Evolutionary conservation across 257 asterid species (phyloP).

Genomic region (Paraleonurus japonicus): DNA sequence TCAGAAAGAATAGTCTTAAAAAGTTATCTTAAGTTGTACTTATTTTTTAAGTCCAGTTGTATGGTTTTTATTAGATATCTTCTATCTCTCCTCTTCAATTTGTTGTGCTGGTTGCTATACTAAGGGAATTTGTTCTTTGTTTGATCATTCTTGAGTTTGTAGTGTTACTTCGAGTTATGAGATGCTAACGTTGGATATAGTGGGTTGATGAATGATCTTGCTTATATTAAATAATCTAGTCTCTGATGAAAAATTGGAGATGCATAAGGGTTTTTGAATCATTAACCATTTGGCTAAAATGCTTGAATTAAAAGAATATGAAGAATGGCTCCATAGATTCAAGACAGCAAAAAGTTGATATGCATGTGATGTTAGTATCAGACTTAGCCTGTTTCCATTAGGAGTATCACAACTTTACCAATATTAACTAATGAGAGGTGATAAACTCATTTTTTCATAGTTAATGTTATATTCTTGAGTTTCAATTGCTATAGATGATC

Average conservation of each 20-base stretch:
- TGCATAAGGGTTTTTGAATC: constrained; percentile 1
- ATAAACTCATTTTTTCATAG: neutral
- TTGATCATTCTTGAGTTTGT: neutral
- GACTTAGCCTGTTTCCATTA: neutral
- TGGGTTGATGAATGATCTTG: neutral
- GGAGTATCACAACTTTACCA: neutral
- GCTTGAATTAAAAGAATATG: neutral
- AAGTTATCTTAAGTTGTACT: neutral
- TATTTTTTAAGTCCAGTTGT: neutral
- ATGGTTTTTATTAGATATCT: neutral
- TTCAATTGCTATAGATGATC: constrained; percentile 15
- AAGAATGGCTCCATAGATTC: neutral
- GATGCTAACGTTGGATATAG: neutral
- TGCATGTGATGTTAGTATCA: neutral
- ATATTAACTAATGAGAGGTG: constrained; percentile 9
- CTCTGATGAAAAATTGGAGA: neutral
- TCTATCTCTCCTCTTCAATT: neutral
- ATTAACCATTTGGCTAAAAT: constrained; percentile 1
- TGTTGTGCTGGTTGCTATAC: constrained; percentile 8
- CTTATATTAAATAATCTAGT: constrained; percentile 8
- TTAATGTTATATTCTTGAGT: neutral
- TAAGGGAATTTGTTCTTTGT: neutral
- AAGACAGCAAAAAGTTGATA: constrained; percentile 7
- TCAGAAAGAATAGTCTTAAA: neutral
- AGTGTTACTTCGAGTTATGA: neutral